Conservation (phyloP, 2,329 filamentous ascomycete genomes). For the Colletotrichum melonis region DNA sequence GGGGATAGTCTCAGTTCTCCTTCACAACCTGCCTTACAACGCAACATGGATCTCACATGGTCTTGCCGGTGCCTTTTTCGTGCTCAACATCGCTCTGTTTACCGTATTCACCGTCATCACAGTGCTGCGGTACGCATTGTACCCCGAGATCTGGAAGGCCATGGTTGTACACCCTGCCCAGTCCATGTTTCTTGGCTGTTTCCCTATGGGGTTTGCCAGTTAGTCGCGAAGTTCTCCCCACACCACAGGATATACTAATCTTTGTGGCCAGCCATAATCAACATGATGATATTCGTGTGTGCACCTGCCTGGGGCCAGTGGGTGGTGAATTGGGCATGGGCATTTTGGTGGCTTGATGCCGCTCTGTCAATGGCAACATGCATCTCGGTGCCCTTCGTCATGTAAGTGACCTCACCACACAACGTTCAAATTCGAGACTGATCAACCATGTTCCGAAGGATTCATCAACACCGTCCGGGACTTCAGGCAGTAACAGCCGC, state of each 20-base stretch:
- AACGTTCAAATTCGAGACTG: not conserved
- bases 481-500: conserved; percentile 71
- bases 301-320: conserved; percentile 68
- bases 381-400: conserved; percentile 66
- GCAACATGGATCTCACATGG: conserved; percentile 61
- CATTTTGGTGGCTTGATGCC: conserved; percentile 68
- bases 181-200: conserved; percentile 75
- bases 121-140: conserved; percentile 70
- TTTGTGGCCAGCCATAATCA: conserved; percentile 61
- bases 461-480: conserved; percentile 56
- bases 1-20: conserved; percentile 72
- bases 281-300: conserved; percentile 72
- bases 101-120: conserved; percentile 63
- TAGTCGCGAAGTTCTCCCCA: conserved; percentile 29
- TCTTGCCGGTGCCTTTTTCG: conserved; percentile 64
- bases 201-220: conserved; percentile 76
- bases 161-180: conserved; percentile 77
- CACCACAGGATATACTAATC: conserved; percentile 28
- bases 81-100: conserved; percentile 70
- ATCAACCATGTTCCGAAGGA: conserved; percentile 33
- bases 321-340: conserved; percentile 66
- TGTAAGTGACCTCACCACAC: conserved; percentile 48
- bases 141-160: conserved; percentile 72
- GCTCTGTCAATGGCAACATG: conserved; percentile 64
- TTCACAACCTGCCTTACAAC: conserved; percentile 72